These are phyloP conservation scores for Diplodia scrobiculata DNA, from an alignment of 2,329 filamentous ascomycete species.

Conservation along the genomic window DNA sequence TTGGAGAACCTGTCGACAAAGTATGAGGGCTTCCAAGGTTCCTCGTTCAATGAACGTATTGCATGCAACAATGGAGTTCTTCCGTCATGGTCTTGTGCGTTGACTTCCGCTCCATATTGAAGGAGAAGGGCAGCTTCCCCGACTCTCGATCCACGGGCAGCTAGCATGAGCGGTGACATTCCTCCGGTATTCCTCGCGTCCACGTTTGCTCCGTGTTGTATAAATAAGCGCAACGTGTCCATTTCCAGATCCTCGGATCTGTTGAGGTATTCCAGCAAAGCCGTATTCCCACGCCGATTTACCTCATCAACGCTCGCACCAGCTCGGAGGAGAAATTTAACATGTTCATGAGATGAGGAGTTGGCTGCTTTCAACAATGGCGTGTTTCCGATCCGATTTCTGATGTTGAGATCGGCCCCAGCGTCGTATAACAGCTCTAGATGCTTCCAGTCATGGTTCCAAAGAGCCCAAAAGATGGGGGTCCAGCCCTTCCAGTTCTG, in stretches of 20 bases:
- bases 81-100: background rate
- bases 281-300: too few species aligned
- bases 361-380: too few species aligned
- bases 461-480: background rate
- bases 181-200: background rate
- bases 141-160: too few species aligned
- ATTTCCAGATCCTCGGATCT: too few species aligned
- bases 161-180: background rate
- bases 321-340: background rate
- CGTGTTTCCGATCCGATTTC: too few species aligned
- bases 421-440: background rate
- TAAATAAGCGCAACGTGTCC: background rate
- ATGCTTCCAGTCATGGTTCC: background rate
- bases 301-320: too few species aligned
- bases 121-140: background rate
- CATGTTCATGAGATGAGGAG: too few species aligned
- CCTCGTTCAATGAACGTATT: background rate
- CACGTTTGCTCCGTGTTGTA: background rate
- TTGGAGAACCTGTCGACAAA: too few species aligned
- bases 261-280: too few species aligned
- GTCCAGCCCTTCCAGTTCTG: background rate
- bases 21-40: too few species aligned
- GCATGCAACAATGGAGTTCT: background rate
- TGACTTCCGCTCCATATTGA: background rate
- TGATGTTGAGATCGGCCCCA: background rate